Conservation (phyloP, 192 early-diverging fungal genomes). For the Phlyctochytrium arcticum region DNA sequence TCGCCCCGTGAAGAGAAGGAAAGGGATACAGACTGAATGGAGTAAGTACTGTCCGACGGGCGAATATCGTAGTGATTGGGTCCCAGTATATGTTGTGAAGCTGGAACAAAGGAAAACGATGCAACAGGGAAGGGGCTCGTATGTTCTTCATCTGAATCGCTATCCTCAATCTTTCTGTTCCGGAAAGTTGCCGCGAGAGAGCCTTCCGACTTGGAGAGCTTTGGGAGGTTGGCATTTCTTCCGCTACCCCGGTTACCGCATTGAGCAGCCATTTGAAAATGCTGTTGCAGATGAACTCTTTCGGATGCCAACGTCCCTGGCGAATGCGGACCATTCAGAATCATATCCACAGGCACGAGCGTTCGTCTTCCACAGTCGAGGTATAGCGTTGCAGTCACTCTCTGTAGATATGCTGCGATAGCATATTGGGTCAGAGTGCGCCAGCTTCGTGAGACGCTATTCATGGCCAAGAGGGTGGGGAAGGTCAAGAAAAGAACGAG, state of each 20-base stretch:
- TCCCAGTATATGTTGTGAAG: conserved; percentile 4
- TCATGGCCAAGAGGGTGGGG: not conserved
- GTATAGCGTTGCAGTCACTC: not conserved
- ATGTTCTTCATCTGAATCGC: too few relatives aligned
- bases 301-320: not conserved
- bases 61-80: conserved; percentile 11
- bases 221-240: too few relatives aligned
- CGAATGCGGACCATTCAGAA: not conserved
- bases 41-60: not conserved
- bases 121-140: too few relatives aligned
- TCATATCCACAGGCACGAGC: not conserved
- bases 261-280: too few relatives aligned
- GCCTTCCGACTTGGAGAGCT: too few relatives aligned
- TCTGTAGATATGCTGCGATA: not conserved
- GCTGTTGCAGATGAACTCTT: not conserved
- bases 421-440: not conserved
- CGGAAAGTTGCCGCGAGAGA: too few relatives aligned
- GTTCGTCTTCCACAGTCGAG: not conserved
- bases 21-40: not conserved
- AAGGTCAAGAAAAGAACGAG: not conserved
- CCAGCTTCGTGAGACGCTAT: not conserved
- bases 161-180: too few relatives aligned
- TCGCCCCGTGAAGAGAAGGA: not conserved
- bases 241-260: too few relatives aligned
- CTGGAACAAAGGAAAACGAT: conserved; percentile 4